Evolutionary conservation across 306 rosid species (phyloP).

Genomic region (Astragalus membranaceus): DNA sequence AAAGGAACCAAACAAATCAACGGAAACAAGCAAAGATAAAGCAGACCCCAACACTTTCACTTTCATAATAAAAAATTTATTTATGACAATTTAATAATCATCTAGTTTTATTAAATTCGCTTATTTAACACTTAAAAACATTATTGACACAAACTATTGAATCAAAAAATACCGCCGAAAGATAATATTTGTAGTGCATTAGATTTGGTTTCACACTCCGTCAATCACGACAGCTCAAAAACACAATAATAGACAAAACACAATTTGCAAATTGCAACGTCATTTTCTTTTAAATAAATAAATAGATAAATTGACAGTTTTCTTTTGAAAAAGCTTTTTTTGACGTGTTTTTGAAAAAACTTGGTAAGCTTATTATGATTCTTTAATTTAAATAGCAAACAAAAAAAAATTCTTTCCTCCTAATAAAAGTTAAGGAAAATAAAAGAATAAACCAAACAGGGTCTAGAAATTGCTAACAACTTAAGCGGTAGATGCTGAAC

Average conservation of each 20-base stretch:
- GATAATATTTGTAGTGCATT: background rate
- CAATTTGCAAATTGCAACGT: background rate
- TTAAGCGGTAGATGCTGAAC: background rate
- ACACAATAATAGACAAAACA: background rate
- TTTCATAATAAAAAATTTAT: too few species aligned
- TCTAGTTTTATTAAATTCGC: too few species aligned
- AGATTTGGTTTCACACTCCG: background rate
- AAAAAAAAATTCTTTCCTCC: slow-evolving; percentile 19
- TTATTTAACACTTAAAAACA: too few species aligned
- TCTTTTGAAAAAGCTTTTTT: background rate
- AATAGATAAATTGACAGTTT: too few species aligned
- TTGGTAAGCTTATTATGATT: background rate
- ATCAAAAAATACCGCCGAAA: background rate
- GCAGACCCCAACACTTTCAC: background rate
- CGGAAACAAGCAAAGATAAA: background rate
- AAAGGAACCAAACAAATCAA: slow-evolving; percentile 9
- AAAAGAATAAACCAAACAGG: background rate
- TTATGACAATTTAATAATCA: background rate
- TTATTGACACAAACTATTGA: too few species aligned
- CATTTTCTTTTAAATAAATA: background rate
- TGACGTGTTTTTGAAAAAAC: background rate
- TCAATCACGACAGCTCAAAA: background rate
- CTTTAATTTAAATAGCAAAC: slow-evolving; percentile 9
- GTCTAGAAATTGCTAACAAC: background rate
- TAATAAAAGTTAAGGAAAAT: background rate